Conservation (phyloP, 2,329 filamentous ascomycete species). For the Akanthomyces muscarius region DNA sequence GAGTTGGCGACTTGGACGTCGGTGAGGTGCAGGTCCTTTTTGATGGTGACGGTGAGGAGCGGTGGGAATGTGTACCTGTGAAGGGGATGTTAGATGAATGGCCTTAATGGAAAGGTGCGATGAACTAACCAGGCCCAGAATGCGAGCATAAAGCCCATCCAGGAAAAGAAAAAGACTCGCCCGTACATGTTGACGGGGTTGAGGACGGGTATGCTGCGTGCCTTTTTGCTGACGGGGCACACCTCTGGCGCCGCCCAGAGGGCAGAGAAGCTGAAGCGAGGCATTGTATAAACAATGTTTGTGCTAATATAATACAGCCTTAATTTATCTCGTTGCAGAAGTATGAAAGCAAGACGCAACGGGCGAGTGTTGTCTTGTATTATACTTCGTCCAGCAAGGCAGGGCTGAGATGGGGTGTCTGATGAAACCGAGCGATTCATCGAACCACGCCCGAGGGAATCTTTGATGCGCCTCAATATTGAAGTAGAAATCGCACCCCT, state of each 20-base stretch:
- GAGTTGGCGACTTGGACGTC: constrained; percentile 76
- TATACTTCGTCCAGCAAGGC: not conserved
- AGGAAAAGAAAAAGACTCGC: constrained; percentile 85
- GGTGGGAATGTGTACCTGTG: constrained; percentile 76
- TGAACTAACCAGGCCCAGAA: constrained; percentile 73
- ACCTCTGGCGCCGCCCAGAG: constrained; percentile 56
- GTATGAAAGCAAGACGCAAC: not conserved
- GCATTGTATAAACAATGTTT: constrained; percentile 20
- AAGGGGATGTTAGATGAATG: not conserved
- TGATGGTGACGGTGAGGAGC: constrained; percentile 72
- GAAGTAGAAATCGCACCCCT: not conserved
- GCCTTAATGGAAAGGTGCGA: no score
- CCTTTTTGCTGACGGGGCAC: constrained; percentile 82
- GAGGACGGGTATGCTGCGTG: constrained; percentile 71
- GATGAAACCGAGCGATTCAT: not conserved
- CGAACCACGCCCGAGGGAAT: not conserved
- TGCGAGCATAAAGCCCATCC: constrained; percentile 79
- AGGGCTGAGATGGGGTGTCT: not conserved
- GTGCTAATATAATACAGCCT: not conserved
- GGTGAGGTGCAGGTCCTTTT: constrained; percentile 69
- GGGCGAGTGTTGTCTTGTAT: not conserved
- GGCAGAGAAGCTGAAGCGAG: constrained; percentile 25
- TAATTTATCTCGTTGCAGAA: not conserved
- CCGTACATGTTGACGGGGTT: constrained; percentile 79
- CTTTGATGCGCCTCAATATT: not conserved